Conservation (phyloP, 2,329 filamentous ascomycete genomes). For the Neofusicoccum sp. region DNA sequence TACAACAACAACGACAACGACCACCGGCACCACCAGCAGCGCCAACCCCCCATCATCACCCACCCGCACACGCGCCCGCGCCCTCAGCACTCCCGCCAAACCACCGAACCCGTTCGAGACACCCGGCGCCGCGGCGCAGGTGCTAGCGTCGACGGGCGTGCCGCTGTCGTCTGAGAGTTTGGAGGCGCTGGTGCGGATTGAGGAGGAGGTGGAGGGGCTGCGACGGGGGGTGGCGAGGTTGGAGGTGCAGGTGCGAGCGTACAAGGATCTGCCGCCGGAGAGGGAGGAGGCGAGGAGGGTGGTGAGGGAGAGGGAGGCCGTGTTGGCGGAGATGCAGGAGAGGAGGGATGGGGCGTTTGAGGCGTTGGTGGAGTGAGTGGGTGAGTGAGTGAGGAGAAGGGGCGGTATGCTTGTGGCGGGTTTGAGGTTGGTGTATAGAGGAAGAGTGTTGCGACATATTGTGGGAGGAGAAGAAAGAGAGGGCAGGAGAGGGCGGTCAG, state of each 20-base stretch:
- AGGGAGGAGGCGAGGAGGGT: slow-evolving; percentile 65
- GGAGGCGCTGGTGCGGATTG: not conserved
- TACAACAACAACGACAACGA: not conserved
- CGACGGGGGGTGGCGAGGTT: not conserved
- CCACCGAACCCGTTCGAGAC: not conserved
- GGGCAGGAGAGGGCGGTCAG: not conserved
- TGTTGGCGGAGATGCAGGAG: slow-evolving; percentile 61
- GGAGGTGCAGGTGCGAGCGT: slow-evolving; percentile 11
- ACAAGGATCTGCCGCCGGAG: slow-evolving; percentile 58
- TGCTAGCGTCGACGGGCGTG: slow-evolving; percentile 20
- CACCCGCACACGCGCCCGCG: not conserved
- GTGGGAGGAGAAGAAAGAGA: not conserved
- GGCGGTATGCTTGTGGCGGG: too few species aligned
- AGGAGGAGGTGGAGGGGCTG: slow-evolving; percentile 6
- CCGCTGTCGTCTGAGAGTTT: not conserved
- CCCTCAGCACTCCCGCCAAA: not conserved
- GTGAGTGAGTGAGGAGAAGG: not conserved
- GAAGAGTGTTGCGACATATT: not conserved
- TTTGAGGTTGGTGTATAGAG: not conserved
- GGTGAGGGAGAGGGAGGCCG: slow-evolving; percentile 64
- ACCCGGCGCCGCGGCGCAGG: slow-evolving; percentile 13
- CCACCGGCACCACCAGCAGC: not conserved
- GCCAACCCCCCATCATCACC: not conserved
- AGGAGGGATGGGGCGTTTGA: slow-evolving; percentile 75
- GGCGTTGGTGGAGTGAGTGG: slow-evolving; percentile 55